These are phyloP conservation scores for Verruconis gallopava DNA, from an alignment of 2,329 filamentous ascomycete species.

Conservation along the genomic window DNA sequence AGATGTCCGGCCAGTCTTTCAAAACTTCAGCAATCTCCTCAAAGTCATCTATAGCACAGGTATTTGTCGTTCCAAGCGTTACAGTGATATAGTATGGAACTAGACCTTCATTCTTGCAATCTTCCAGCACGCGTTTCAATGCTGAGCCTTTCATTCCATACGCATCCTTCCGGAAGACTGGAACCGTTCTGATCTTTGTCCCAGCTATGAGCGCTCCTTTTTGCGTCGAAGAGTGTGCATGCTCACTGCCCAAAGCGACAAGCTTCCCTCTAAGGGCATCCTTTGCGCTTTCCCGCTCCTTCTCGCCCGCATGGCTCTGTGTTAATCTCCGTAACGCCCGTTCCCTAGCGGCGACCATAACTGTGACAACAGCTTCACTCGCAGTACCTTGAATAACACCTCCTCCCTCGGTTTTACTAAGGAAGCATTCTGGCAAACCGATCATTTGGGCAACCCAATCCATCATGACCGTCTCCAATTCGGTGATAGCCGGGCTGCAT, in stretches of 20 bases:
- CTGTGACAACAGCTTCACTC: constrained; percentile 74
- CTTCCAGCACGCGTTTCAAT: constrained; percentile 48
- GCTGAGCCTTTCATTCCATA: constrained; percentile 57
- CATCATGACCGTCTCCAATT: constrained; percentile 83
- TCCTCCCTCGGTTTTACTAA: constrained; percentile 63
- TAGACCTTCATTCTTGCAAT: constrained; percentile 54
- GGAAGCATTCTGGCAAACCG: constrained; percentile 57
- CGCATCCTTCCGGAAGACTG: constrained; percentile 47
- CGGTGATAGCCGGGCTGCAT: constrained; percentile 81
- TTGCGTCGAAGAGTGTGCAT: constrained; percentile 71
- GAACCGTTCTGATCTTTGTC: constrained; percentile 62
- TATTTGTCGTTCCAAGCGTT: constrained; percentile 75
- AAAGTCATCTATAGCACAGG: constrained; percentile 79
- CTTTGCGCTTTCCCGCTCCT: constrained; percentile 56
- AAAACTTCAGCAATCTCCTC: constrained; percentile 49
- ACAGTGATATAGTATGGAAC: constrained; percentile 79
- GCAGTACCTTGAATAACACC: constrained; percentile 93
- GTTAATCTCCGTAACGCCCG: constrained; percentile 24
- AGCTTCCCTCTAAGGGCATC: constrained; percentile 55
- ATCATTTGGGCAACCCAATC: constrained; percentile 80
- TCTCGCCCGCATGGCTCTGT: constrained; percentile 19
- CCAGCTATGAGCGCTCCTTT: constrained; percentile 82
- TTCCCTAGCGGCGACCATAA: constrained; percentile 78
- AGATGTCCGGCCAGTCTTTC: constrained; percentile 47
- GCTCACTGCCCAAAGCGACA: constrained; percentile 67